Evolutionary conservation across 2,329 filamentous ascomycete species (phyloP).

Genomic region (Tympanopsis confertula): DNA sequence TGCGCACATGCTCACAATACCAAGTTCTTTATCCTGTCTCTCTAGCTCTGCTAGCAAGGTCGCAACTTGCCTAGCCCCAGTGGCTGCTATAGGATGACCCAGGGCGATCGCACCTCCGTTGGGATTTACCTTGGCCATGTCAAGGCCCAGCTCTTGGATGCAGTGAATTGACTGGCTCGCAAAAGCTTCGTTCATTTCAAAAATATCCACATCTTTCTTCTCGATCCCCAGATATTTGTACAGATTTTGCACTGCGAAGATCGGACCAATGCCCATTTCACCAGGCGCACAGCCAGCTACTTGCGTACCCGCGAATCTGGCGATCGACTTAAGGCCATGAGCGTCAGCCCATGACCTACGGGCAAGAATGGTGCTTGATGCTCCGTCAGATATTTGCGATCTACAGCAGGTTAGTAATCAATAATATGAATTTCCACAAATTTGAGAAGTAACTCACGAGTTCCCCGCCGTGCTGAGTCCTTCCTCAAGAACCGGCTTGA

Average conservation of each 20-base stretch:
- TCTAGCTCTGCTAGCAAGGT: conserved; percentile 79
- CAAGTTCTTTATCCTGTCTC: conserved; percentile 76
- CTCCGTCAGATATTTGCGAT: conserved; percentile 54
- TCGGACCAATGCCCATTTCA: conserved; percentile 59
- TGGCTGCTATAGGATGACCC: conserved; percentile 71
- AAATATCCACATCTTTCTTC: conserved; percentile 48
- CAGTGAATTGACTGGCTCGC: conserved; percentile 97
- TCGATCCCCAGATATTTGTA: conserved; percentile 42
- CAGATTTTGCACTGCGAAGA: conserved; percentile 52
- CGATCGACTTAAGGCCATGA: conserved; percentile 49
- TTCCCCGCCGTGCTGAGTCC: conserved; percentile 55
- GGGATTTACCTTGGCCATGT: conserved; percentile 68
- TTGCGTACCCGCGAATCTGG: conserved; percentile 52
- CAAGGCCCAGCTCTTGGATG: conserved; percentile 58
- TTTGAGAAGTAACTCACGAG: conserved; percentile 9
- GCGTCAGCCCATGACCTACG: conserved; percentile 47
- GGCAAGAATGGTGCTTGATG: conserved; percentile 52
- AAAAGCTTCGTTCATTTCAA: conserved; percentile 80
- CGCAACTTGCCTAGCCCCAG: conserved; percentile 71
- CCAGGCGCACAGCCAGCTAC: conserved; percentile 52
- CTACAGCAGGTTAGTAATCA: conserved; percentile 1
- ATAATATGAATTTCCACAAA: neutral
- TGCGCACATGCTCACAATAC: conserved; percentile 79
- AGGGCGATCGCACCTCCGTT: conserved; percentile 74
- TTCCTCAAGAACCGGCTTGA: conserved; percentile 50